A percentile compares a stretch with the other conserved stretches of the same genome.
Evolutionary conservation across 2,329 filamentous ascomycete genomes (phyloP).

Genomic region (Colletotrichum sp.): DNA sequence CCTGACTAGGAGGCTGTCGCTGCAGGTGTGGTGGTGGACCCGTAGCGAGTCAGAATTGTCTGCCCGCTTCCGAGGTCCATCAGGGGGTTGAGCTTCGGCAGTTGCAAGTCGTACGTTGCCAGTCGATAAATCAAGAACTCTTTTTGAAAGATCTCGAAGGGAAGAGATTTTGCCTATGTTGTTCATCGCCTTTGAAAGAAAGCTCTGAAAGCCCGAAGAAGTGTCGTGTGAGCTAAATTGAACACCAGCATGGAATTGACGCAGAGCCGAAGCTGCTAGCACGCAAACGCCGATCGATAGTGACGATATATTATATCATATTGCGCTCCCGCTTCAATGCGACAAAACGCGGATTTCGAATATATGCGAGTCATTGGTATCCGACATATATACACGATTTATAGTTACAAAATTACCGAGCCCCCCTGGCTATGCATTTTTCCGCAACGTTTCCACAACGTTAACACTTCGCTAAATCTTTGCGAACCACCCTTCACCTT

Average conservation of each 20-base stretch:
- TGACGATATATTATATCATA: background rate
- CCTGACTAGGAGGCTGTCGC: background rate
- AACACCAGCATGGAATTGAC: background rate
- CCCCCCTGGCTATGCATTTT: background rate
- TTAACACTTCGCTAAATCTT: constrained; percentile 36
- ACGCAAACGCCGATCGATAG: background rate
- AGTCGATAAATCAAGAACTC: background rate
- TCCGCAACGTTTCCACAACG: background rate
- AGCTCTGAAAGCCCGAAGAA: rapidly evolving
- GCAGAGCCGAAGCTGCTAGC: background rate
- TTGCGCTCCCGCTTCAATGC: background rate
- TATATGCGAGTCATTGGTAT: background rate
- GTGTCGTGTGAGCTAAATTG: background rate
- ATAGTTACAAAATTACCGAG: background rate
- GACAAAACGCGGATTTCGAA: background rate
- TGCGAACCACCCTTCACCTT: constrained; percentile 39
- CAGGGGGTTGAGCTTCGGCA: background rate
- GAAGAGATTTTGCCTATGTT: rapidly evolving
- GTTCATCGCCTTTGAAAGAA: background rate
- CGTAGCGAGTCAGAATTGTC: background rate
- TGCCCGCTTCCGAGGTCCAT: background rate
- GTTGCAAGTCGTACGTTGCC: background rate
- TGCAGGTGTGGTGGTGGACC: background rate
- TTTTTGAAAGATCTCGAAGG: background rate
- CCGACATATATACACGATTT: background rate